These are phyloP conservation scores for Aspergillus proliferans DNA, from an alignment of 2,329 filamentous ascomycete species.

Conservation along the genomic window DNA sequence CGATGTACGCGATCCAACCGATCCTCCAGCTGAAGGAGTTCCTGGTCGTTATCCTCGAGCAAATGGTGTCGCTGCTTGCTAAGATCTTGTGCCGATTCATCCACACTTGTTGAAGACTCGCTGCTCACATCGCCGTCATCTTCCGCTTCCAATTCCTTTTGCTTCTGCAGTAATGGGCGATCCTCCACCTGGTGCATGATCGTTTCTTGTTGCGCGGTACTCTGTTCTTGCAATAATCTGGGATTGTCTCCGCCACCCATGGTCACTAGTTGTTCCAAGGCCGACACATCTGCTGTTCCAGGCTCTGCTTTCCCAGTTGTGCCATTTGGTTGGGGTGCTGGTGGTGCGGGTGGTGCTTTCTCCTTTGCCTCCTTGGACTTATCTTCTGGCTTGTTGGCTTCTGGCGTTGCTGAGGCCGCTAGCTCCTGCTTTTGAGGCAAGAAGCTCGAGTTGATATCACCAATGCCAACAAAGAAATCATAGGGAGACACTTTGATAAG, in stretches of 20 bases:
- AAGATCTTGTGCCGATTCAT: slow-evolving; percentile 30
- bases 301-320: slow-evolving; percentile 18
- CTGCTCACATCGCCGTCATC: slow-evolving; percentile 59
- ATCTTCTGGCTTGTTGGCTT: slow-evolving; percentile 31
- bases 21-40: slow-evolving; percentile 69
- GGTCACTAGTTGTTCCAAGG: slow-evolving; percentile 68
- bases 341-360: slow-evolving; percentile 5
- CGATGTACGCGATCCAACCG: slow-evolving; percentile 70
- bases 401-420: slow-evolving; percentile 24
- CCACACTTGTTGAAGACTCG: slow-evolving; percentile 37
- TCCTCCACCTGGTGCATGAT: slow-evolving; percentile 86
- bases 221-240: slow-evolving; percentile 64
- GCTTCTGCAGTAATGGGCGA: slow-evolving; percentile 81
- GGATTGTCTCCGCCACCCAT: slow-evolving; percentile 68
- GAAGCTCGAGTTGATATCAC: slow-evolving; percentile 98
- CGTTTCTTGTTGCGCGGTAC: slow-evolving; percentile 77
- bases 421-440: slow-evolving; percentile 66
- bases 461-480: slow-evolving; percentile 96
- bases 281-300: slow-evolving; percentile 40
- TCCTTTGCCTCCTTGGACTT: slow-evolving; percentile 21
- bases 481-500: slow-evolving; percentile 92
- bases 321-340: slow-evolving; percentile 29
- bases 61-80: slow-evolving; percentile 61
- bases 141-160: slow-evolving; percentile 82
- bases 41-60: slow-evolving; percentile 79